Evolutionary conservation across 2,329 filamentous ascomycete genomes (phyloP), one percentile per base, ranked within the genome.

Genomic region (Neurospora sp.): DNA sequence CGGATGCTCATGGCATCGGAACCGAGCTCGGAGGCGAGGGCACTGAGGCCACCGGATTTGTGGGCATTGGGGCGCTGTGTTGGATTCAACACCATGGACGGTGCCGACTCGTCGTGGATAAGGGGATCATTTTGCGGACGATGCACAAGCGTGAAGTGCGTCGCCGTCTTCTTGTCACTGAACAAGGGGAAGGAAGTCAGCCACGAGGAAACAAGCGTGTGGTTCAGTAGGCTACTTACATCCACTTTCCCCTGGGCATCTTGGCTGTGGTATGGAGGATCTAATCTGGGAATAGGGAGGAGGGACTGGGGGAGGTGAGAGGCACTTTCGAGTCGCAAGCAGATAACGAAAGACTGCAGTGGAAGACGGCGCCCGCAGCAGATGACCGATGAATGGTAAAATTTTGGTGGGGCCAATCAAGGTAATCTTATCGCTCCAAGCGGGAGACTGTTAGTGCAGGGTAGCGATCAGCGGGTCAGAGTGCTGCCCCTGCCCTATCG

Each of bases 121-220:
- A 95, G 88, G 66, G 96, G 96, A 80, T 99, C 96, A 88, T 97
- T 93, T 82, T 99, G 96, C 40, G 95, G 92, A 77, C 96, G 92
- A 82, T 97, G 92, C 76, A 98, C 93, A 79, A 99, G 91, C 75
- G 91, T 91, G 82, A 97, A 98, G 82, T 94, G 96, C 79, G 92
- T 91, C 76, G 96, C 94, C 71, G 87, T 91, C 82, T 97, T 97
- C 84, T 97, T 97, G 84, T 97, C 81, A 76, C 84, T 88, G 72
- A n/a, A 66, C 36, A 71, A 71, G 68, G 71, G 73, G 4, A n/a
- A 4, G 28, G 15, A 28, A 41, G 12, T 62, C 28, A 62, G 52
- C 5, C 23, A 17, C 52, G 1, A 70, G n/a, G 36, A 57, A 3
- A 6, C 5, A 43, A 41, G 76, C 79, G 69, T 15, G 5, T 65